Evolutionary conservation across 352 stramenopile species (phyloP), one percentile per base, ranked within the genome.

Genomic region (Pythium pyrilobum): DNA sequence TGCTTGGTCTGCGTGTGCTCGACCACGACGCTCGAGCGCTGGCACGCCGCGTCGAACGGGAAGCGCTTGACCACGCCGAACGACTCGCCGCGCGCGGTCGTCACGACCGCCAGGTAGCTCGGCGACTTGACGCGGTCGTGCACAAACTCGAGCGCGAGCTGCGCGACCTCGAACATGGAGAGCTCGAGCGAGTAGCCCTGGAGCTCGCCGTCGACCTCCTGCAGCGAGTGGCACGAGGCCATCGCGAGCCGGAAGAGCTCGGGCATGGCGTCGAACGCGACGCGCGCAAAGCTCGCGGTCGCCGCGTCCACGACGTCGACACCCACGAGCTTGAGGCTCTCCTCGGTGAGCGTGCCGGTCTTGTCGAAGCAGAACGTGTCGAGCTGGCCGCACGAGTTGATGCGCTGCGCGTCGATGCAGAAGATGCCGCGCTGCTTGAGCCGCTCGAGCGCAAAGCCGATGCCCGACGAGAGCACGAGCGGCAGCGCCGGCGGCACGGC

Each of bases 291-390:
- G 27, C 32, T 56, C 11, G 9, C 3, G 23, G 43, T 44, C 29
- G 21, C 15, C 6, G 25, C 7, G 18, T 10, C 24, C 21, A 57
- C 11, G 20, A 59, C 20, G 33, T 76, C 68, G 7, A 81, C 60
- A 2, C 74, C 74, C 4, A 68, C 46, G 13, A 85, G 69, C n/a
- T 64, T 64, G 8, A 85, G 60, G 15, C 62, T 39, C 10, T 84
- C 69, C 36, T 81, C 38, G 2, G 76, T 87, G 8, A 87, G 53
- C 25, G 76, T 87, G 1, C 76, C 73, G 5, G 76, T 87, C 65
- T 87, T 87, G 49, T 87, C 76, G 32, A 87, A 87, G 62, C 73
- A 87, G 36, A 74, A 87, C 39, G 64, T 81, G n/a, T 64, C 52
- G n/a, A 87, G 32, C 33, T 87, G 71, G 25, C 72, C 76, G 3